Evolutionary conservation across 805 yeast species (phyloP), one percentile per base, ranked within the genome.

Genomic region (Yarrowia bubula): DNA sequence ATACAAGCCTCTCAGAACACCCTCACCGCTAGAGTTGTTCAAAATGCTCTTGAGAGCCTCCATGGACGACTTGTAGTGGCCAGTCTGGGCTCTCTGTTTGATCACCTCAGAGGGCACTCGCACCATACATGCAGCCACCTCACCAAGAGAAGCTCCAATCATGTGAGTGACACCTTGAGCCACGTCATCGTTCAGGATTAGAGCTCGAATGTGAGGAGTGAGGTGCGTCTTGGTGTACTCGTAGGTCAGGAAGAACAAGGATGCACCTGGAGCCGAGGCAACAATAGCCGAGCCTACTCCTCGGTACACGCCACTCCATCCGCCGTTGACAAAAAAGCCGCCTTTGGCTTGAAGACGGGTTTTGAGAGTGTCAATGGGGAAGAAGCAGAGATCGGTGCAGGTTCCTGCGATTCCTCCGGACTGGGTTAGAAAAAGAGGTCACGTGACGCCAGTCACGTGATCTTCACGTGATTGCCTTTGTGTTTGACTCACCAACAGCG

Each of bases 21-120:
- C 96, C 75, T 91, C 96, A 0, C 95, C 93, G 1, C 86, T 79
- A 67, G 81, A 77, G 73, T 90, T 89, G 61, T 78, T 76, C 14
- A 90, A 72, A 44, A 93, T 78, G 64, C 82, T 79, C 70, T 79
- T 80, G 67, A 95, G 81, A 13, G 96, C 89, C 53, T 84, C 84
- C 75, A 80, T 80, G 9, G 97, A 90, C 0, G 84, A 76, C 44
- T 77, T 74, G 70, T 80, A 78, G 57, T 79, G 81, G 44, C 85
- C 78, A 0, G 97, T 85, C 75, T 95, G 99, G 0, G 98, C 89
- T 66, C 98, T 81, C 77, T 95, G 99, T 76, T 95, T 95, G 70
- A 95, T 86, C 31, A 95, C 96, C 74, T 95, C 99, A 0, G 96
- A 96, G 0, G 99, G 99, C 0, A 95, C 99, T 66, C 99, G 81